A percentile compares a stretch with the other conserved stretches of the same genome.
Conservation (phyloP, 148 eudicot genomes). For the Fagopyrum tataricum region DNA sequence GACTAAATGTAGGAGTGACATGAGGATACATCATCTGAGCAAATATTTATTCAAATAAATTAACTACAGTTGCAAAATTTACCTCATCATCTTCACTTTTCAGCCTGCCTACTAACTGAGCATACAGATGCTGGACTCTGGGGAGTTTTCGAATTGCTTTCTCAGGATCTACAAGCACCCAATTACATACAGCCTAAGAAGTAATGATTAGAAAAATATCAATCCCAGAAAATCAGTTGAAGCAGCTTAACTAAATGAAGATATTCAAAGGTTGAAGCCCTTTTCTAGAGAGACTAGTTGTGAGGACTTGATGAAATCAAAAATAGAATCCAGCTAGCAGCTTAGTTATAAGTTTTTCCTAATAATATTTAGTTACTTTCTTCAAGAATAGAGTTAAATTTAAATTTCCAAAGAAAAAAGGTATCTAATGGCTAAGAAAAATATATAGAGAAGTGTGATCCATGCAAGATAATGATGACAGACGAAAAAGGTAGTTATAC, state of each 20-base stretch:
- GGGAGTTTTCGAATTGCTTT: conserved; percentile 83
- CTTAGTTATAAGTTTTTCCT: neutral
- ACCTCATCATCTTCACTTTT: conserved; percentile 95
- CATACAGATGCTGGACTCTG: conserved; percentile 91
- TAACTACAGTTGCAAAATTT: neutral
- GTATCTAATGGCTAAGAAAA: too few relatives aligned
- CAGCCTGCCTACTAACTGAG: conserved; percentile 60
- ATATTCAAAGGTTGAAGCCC: neutral
- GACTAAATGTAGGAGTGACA: neutral
- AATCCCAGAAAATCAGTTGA: neutral
- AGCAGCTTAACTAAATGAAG: neutral
- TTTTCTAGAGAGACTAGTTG: neutral
- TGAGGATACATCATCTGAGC: neutral
- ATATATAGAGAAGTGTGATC: neutral
- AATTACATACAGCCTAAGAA: conserved; percentile 54
- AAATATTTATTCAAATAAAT: neutral
- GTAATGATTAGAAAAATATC: neutral
- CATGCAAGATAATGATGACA: neutral
- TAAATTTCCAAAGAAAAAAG: too few relatives aligned
- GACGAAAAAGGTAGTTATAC: neutral
- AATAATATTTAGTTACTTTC: neutral
- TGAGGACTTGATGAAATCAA: neutral
- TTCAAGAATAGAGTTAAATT: neutral
- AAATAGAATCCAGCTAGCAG: neutral
- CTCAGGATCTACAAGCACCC: conserved; percentile 61